Evolutionary conservation across 73 alveolate species (phyloP).

Genomic region (Vitrella brassicaformis): DNA sequence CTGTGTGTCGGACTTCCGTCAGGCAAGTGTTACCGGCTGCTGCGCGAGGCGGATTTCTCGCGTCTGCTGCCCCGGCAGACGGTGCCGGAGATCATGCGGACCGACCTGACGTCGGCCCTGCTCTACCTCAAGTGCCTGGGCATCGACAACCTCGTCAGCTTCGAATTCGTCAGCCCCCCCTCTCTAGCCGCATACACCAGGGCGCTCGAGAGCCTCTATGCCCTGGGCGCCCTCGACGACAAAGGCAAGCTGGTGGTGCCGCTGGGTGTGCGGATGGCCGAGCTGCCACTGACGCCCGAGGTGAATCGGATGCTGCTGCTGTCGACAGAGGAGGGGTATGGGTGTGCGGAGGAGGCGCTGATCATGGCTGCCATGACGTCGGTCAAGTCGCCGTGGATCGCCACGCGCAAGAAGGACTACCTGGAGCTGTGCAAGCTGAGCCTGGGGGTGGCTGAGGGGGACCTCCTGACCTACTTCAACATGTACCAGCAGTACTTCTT

Average conservation of each 20-base stretch:
- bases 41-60: conserved; percentile 78
- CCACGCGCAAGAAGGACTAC: not conserved
- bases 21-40: conserved; percentile 53
- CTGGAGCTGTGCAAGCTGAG: not conserved
- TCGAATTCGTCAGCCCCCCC: conserved; percentile 97
- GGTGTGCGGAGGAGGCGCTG: not conserved
- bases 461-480: not conserved
- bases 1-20: too few relatives aligned
- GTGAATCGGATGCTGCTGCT: not conserved
- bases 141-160: conserved; percentile 77
- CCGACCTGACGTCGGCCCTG: conserved; percentile 86
- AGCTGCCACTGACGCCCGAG: not conserved
- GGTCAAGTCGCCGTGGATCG: not conserved
- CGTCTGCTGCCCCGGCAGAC: conserved; percentile 87
- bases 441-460: not conserved
- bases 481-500: not conserved
- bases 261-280: conserved; percentile 88
- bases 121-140: conserved; percentile 89
- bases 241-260: conserved; percentile 70
- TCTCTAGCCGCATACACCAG: not conserved
- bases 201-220: conserved; percentile 27
- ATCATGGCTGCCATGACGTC: not conserved
- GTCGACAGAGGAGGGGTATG: not conserved
- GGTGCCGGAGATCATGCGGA: conserved; percentile 88
- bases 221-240: conserved; percentile 92